phyloP scores from a whole-genome alignment of 2,329 filamentous ascomycete genomes.

The Xylariaceae sp. region DNA sequence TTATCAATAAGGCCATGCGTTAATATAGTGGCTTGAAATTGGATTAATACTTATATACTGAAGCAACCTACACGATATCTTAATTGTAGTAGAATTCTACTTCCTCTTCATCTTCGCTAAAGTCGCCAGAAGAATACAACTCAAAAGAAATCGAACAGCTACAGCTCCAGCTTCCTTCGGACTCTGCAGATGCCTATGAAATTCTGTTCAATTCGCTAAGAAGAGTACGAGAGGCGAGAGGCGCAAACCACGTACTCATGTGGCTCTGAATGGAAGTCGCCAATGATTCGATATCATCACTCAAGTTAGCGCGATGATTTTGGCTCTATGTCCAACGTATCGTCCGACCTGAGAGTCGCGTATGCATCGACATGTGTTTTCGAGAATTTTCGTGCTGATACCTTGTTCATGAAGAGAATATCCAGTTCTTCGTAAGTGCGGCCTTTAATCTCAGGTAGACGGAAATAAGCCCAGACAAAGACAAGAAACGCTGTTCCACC shows the following conservation, averaged over 20 bases:
- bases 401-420: constrained; percentile 53
- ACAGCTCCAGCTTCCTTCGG: too few species aligned
- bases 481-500: constrained; percentile 49
- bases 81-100: too few species aligned
- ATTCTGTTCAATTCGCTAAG: too few species aligned
- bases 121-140: too few species aligned
- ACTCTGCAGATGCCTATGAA: too few species aligned
- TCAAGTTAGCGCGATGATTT: constrained; percentile 16
- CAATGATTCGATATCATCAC: background rate
- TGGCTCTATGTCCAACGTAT: constrained; percentile 22
- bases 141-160: too few species aligned
- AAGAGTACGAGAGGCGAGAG: too few species aligned
- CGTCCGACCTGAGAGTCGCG: constrained; percentile 18
- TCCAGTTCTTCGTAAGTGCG: constrained; percentile 61
- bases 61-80: too few species aligned
- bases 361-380: constrained; percentile 43
- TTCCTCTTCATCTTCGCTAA: too few species aligned
- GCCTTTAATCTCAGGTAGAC: constrained; percentile 57
- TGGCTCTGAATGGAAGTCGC: background rate
- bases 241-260: background rate
- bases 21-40: too few species aligned
- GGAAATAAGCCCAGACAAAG: constrained; percentile 57
- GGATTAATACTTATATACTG: too few species aligned
- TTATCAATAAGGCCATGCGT: too few species aligned
- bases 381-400: constrained; percentile 48